Percentiles rank a stretch among this genome's conserved stretches.
These are phyloP conservation scores for Tephrocybe sp. DNA, from an alignment of 768 basidiomycete species.

Conservation along the genomic window DNA sequence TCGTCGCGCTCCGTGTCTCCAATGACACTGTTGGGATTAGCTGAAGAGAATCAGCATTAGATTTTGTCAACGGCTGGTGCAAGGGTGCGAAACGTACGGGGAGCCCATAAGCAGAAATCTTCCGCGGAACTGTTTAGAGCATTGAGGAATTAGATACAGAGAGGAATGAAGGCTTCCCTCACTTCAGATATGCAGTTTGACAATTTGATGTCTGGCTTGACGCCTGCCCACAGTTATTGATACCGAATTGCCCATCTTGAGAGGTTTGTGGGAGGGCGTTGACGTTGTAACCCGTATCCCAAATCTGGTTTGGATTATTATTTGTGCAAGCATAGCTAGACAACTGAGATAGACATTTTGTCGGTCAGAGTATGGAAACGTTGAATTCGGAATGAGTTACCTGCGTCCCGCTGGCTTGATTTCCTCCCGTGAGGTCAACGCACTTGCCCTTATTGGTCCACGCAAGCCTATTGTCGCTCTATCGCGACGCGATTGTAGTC, in stretches of 20 bases:
- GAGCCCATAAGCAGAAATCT: conserved; percentile 75
- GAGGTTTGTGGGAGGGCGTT: conserved; percentile 42
- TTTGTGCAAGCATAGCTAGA: conserved; percentile 43
- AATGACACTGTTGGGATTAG: conserved; percentile 42
- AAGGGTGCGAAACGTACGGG: conserved; percentile 30
- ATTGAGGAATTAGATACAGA: too few relatives aligned
- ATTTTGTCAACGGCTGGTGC: neutral
- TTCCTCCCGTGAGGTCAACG: conserved; percentile 43
- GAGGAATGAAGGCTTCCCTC: too few relatives aligned
- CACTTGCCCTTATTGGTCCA: conserved; percentile 52
- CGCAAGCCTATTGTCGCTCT: conserved; percentile 34
- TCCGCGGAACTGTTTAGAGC: conserved; percentile 39
- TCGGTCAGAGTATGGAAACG: neutral
- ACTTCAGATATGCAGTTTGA: conserved; percentile 69
- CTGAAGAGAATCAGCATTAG: neutral
- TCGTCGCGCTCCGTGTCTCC: conserved; percentile 66
- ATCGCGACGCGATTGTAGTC: neutral
- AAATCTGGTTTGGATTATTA: conserved; percentile 46
- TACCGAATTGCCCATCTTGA: conserved; percentile 60
- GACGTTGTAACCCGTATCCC: conserved; percentile 47
- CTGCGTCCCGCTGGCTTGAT: conserved; percentile 33
- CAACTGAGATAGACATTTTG: conserved; percentile 24
- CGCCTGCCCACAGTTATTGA: conserved; percentile 62
- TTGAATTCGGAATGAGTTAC: conserved; percentile 23
- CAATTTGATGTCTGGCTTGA: conserved; percentile 59